A percentile compares a stretch with the other conserved stretches of the same genome.
Evolutionary conservation across 1,284 basidiomycete genomes (phyloP).

Genomic region (Rhodotorula sp.): DNA sequence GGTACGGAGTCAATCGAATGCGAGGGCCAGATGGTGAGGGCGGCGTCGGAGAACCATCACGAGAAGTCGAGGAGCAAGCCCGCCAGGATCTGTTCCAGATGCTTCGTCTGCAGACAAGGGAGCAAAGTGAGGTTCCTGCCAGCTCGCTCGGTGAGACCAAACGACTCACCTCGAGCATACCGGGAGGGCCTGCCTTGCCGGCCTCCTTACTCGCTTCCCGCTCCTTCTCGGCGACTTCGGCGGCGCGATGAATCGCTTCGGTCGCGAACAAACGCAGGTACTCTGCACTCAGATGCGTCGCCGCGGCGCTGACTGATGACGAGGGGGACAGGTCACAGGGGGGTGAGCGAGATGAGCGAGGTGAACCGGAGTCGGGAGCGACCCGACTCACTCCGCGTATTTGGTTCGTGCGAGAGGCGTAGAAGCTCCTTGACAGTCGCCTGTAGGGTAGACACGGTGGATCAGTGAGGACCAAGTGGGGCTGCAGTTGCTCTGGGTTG

Average conservation of each 20-base stretch:
- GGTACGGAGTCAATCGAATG: background rate
- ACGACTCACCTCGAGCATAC: conserved; percentile 26
- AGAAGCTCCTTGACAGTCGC: conserved; percentile 32
- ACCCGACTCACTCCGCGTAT: conserved; percentile 19
- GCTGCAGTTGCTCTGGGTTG: background rate
- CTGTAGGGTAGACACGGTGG: conserved; percentile 2
- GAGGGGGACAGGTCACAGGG: background rate
- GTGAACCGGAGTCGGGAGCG: background rate
- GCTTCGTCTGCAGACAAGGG: conserved; percentile 19
- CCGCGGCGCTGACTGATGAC: conserved; percentile 26
- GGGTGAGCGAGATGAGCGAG: too few relatives aligned
- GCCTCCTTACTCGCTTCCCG: background rate
- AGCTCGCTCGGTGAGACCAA: fast-evolving
- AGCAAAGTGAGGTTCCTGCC: background rate
- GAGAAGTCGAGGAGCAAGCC: conserved; percentile 39
- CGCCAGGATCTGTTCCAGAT: conserved; percentile 35
- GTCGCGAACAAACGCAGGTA: conserved; percentile 40
- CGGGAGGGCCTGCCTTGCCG: conserved; percentile 1
- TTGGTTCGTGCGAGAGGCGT: conserved; percentile 21
- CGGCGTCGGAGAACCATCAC: background rate
- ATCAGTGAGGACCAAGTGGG: background rate
- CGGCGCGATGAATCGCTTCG: conserved; percentile 30
- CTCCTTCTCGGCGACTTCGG: conserved; percentile 24
- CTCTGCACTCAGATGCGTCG: conserved; percentile 32
- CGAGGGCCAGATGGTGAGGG: background rate